Percentiles rank a stretch among this genome's conserved stretches.
Conservation (phyloP, 345 rosid genomes). For the Microcos paniculata region DNA sequence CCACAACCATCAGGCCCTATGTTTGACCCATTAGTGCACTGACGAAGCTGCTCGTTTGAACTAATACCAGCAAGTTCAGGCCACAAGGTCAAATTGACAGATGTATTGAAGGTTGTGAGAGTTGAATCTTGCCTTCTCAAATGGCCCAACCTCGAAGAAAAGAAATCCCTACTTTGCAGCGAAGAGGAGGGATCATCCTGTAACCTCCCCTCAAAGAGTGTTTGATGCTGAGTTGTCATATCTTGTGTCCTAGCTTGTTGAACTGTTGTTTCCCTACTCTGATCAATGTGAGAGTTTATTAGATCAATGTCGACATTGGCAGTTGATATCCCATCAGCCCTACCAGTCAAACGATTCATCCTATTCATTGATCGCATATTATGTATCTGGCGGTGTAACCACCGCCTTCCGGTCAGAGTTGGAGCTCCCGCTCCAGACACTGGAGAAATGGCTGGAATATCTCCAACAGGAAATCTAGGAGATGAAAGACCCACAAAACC, state of each 20-base stretch:
- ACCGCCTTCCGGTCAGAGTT: constrained; percentile 77
- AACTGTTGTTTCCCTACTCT: constrained; percentile 40
- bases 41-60: constrained; percentile 40
- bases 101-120: constrained; percentile 24
- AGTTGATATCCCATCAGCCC: constrained; percentile 44
- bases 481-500: constrained; percentile 55
- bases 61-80: constrained; percentile 44
- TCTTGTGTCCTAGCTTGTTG: constrained; percentile 42
- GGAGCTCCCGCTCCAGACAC: constrained; percentile 68
- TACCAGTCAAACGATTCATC: constrained; percentile 38
- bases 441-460: constrained; percentile 57
- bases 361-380: constrained; percentile 60
- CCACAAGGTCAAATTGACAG: constrained; percentile 47
- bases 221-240: constrained; percentile 26
- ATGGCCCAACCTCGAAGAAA: constrained; percentile 39
- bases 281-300: constrained; percentile 41
- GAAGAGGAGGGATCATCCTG: constrained; percentile 38
- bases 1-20: constrained; percentile 31
- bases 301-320: constrained; percentile 39
- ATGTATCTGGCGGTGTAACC: constrained; percentile 83
- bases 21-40: constrained; percentile 44
- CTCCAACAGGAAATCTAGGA: constrained; percentile 61
- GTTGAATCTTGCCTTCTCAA: constrained; percentile 45
- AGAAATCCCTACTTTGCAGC: constrained; percentile 37
- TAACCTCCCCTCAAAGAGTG: constrained; percentile 43